Conservation (phyloP, 495 filamentous ascomycete genomes). For the Tuber melanosporum region DNA sequence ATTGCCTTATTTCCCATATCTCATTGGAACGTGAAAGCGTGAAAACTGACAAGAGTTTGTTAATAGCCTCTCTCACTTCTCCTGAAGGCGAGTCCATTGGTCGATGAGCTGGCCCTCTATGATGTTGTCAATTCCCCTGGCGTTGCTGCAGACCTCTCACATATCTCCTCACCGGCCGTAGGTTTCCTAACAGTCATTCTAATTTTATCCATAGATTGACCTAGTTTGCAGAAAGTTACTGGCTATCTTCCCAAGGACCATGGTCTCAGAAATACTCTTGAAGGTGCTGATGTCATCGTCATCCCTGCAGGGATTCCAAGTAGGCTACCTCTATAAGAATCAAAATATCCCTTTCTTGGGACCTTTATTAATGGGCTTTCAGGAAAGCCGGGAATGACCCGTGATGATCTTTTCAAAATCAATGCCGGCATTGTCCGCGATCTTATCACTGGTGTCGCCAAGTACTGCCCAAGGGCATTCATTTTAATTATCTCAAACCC, state of each 20-base stretch:
- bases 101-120: slow-evolving; percentile 90
- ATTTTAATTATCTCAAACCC: slow-evolving; percentile 97
- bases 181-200: slow-evolving; percentile 42
- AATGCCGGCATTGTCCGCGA: slow-evolving; percentile 91
- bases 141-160: slow-evolving; percentile 89
- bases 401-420: slow-evolving; percentile 98
- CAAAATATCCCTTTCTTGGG: slow-evolving; percentile 1
- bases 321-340: slow-evolving; percentile 47
- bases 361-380: slow-evolving; percentile 28
- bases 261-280: slow-evolving; percentile 79
- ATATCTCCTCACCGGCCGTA: slow-evolving; percentile 92
- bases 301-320: slow-evolving; percentile 97
- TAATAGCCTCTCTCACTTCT: slow-evolving; percentile 87
- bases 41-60: slow-evolving; percentile 39
- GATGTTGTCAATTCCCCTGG: slow-evolving; percentile 99
- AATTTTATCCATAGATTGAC: slow-evolving; percentile 1
- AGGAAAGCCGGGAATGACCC: slow-evolving; percentile 99
- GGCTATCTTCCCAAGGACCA: slow-evolving; percentile 87
- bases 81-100: slow-evolving; percentile 74
- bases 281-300: slow-evolving; percentile 86
- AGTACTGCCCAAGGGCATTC: slow-evolving; percentile 82
- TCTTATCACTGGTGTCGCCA: slow-evolving; percentile 74
- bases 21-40: not conserved
- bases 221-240: slow-evolving; percentile 65
- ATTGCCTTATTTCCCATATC: slow-evolving; percentile 12